Evolutionary conservation across 2,329 filamentous ascomycete genomes (phyloP).

Genomic region (Cadophora sp.): DNA sequence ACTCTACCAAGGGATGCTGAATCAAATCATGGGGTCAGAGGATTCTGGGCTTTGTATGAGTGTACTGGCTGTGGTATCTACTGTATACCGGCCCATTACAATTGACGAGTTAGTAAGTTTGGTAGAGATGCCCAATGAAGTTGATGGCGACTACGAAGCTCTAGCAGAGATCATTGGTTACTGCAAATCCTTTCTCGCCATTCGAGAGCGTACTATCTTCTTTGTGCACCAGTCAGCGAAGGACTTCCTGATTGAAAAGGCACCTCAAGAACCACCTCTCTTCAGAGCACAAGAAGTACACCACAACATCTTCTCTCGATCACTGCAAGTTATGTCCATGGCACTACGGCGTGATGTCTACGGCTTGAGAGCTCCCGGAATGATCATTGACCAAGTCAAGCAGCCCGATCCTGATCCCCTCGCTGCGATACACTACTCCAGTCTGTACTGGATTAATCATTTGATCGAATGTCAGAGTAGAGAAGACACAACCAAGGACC

Average conservation of each 20-base stretch:
- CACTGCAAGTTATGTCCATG: conserved; percentile 44
- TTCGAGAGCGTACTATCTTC: conserved; percentile 38
- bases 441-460: conserved; percentile 47
- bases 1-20: conserved; percentile 42
- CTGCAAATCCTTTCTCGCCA: conserved; percentile 47
- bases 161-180: conserved; percentile 41
- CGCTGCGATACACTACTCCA: conserved; percentile 39
- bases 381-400: conserved; percentile 36
- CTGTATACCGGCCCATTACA: conserved; percentile 37
- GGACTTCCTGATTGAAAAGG: conserved; percentile 42
- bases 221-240: conserved; percentile 46
- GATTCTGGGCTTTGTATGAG: conserved; percentile 32
- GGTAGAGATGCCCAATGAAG: conserved; percentile 26
- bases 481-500: conserved; percentile 19
- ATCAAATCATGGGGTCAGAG: conserved; percentile 34
- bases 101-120: conserved; percentile 35
- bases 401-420: conserved; percentile 41
- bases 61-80: conserved; percentile 30
- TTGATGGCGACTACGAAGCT: conserved; percentile 44
- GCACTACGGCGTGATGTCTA: conserved; percentile 49
- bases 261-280: conserved; percentile 42
- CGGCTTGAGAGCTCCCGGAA: conserved; percentile 38
- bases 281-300: conserved; percentile 41
- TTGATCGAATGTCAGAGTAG: conserved; percentile 37
- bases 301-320: conserved; percentile 45